Conservation (phyloP, 1,284 basidiomycete genomes). For the Tilletia walkeri region DNA sequence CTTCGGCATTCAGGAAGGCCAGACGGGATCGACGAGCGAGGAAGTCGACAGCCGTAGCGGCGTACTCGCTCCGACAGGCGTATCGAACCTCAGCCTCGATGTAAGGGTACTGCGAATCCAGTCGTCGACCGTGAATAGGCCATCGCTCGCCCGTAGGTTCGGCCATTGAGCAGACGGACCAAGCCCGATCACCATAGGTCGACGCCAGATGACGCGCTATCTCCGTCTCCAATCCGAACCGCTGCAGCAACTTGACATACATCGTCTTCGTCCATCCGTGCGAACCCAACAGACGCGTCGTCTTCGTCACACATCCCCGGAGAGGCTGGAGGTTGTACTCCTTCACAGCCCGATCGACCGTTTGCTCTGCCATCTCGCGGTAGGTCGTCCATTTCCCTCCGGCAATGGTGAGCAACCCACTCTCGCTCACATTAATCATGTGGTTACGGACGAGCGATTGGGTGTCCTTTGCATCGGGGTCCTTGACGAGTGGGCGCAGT, state of each 20-base stretch:
- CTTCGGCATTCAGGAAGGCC: conserved; percentile 87
- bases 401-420: conserved; percentile 87
- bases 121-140: conserved; percentile 80
- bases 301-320: conserved; percentile 71
- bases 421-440: conserved; percentile 79
- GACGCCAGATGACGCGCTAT: conserved; percentile 91
- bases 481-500: conserved; percentile 81
- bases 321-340: conserved; percentile 68
- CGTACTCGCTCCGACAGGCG: conserved; percentile 86
- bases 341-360: conserved; percentile 82
- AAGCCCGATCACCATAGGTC: conserved; percentile 92
- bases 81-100: conserved; percentile 93
- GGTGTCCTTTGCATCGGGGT: conserved; percentile 76
- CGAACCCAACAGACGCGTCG: conserved; percentile 81
- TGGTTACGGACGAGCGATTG: conserved; percentile 90
- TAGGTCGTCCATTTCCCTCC: conserved; percentile 99
- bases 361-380: conserved; percentile 88
- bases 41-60: conserved; percentile 83
- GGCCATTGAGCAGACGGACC: conserved; percentile 83
- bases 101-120: conserved; percentile 77
- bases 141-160: conserved; percentile 74
- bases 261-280: conserved; percentile 93
- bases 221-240: conserved; percentile 76
- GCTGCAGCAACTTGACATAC: conserved; percentile 95
- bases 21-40: conserved; percentile 86